Evolutionary conservation across 148 eudicot genomes (phyloP).

Genomic region (Euryodendron excelsum): DNA sequence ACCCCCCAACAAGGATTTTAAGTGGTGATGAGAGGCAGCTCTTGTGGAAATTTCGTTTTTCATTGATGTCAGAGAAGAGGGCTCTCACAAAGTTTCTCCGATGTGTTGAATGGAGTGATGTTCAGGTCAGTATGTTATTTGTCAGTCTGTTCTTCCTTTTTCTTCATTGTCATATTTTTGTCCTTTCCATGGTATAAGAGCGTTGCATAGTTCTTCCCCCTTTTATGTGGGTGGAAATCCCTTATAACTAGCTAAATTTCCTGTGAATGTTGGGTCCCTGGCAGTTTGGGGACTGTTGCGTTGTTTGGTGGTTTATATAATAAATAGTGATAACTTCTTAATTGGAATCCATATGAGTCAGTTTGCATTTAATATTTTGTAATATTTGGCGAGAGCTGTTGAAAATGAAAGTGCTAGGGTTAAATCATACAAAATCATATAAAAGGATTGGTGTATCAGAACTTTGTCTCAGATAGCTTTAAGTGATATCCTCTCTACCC

Average conservation of each 20-base stretch:
- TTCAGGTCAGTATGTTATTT: conserved; percentile 52
- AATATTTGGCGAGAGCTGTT: too few species aligned
- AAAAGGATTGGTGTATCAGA: too few species aligned
- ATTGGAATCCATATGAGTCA: too few species aligned
- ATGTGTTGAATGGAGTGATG: conserved; percentile 99
- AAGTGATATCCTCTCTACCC: too few species aligned
- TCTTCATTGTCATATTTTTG: neutral
- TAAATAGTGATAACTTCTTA: too few species aligned
- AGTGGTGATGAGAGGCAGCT: conserved; percentile 96
- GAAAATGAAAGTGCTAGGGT: too few species aligned
- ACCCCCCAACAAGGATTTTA: conserved; percentile 92
- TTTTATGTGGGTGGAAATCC: neutral
- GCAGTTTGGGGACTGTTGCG: too few species aligned
- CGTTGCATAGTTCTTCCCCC: neutral
- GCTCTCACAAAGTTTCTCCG: conserved; percentile 95
- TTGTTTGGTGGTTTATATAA: neutral
- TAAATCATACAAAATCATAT: too few species aligned
- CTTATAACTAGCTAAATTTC: neutral
- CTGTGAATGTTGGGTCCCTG: neutral
- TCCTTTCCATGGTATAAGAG: neutral
- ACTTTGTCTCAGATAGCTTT: too few species aligned
- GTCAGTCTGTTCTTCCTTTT: neutral
- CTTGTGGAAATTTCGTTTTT: conserved; percentile 97
- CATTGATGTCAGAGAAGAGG: conserved; percentile 90
- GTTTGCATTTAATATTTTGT: too few species aligned